A percentile compares a stretch with the other conserved stretches of the same genome.
phyloP scores from a whole-genome alignment of 2,329 filamentous ascomycete species.

The Clathrospora elynae region DNA sequence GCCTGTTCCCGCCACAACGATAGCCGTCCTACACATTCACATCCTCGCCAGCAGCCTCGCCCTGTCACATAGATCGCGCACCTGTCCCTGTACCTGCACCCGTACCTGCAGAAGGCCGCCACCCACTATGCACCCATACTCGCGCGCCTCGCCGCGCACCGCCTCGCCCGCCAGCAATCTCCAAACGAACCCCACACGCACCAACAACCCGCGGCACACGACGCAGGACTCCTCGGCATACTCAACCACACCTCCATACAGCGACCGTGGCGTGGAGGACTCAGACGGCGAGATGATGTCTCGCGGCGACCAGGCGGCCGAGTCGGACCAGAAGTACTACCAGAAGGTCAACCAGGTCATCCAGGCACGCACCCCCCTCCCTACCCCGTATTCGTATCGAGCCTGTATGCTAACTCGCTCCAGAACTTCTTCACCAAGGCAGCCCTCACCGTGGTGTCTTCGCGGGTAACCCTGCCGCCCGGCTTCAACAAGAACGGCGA shows the following conservation, averaged over 20 bases:
- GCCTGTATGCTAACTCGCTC: constrained; percentile 30
- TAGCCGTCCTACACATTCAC: constrained; percentile 28
- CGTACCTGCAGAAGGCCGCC: constrained; percentile 32
- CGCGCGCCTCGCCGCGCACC: constrained; percentile 73
- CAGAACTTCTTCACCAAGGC: constrained; percentile 93
- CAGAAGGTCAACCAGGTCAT: constrained; percentile 88
- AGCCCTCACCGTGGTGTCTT: constrained; percentile 80
- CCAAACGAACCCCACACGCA: constrained; percentile 71
- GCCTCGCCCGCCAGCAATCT: constrained; percentile 74
- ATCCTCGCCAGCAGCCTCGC: constrained; percentile 16
- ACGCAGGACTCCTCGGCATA: constrained; percentile 58
- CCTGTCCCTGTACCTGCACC: too few species aligned
- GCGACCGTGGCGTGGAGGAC: constrained; percentile 57
- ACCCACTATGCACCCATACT: constrained; percentile 78
- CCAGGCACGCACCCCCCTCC: constrained; percentile 64
- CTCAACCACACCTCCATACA: constrained; percentile 57
- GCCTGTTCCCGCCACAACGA: constrained; percentile 42
- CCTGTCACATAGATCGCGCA: constrained; percentile 12
- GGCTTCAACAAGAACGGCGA: constrained; percentile 62
- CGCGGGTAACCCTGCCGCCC: constrained; percentile 72
- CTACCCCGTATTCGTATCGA: neutral
- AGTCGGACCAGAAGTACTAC: constrained; percentile 43
- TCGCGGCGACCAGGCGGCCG: constrained; percentile 36
- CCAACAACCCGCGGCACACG: constrained; percentile 75
- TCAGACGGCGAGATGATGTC: constrained; percentile 54